Evolutionary conservation across 805 yeast genomes (phyloP), one percentile per base, ranked within the genome.

Genomic region (Zygosaccharomyces bailii): DNA sequence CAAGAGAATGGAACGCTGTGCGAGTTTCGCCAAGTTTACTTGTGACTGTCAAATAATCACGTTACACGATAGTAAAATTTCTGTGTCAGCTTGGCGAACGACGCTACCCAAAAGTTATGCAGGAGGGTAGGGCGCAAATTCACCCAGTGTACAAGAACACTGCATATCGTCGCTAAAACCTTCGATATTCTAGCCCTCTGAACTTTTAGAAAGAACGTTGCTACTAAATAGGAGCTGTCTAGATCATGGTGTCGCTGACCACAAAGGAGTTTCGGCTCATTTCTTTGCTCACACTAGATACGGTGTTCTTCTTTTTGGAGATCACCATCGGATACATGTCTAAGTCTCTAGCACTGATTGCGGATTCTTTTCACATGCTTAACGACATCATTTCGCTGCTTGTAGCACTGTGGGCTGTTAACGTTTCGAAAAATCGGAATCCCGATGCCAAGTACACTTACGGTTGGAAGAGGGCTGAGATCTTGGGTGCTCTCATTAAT

Each of bases 391-490:
- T 91, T 47, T 88, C 97, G 1, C 72, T 91, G 27, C 52, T 90
- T 14, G 89, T 91, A 40, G 99, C 99, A 0, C 70, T 90, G 24
- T 91, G 97, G 97, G 99, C 99, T 0, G 98, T 93, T 16, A 78
- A 78, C 50, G 96, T 89, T 9, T 89, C 96, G 42, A 84, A 84
- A 55, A 79, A 79, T 31, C 78, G 80, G 57, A 79, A 81, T 21
- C 93, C 96, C 1, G 93, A 88, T 62, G 83, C 93, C 2, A 82
- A 82, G 46, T 91, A 86, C 69, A 93, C 98, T 2, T 91, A 93
- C 59, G 99, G 99, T 13, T 88, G 97, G 96, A 95, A 91, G 65
- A 76, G 99, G 54, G 98, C 98, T 4, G 99, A 91, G 66, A 90
- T 91, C 42, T 73, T 91, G 49, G 99, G 99, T 45, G 99, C 98